Conservation (phyloP, 257 asterid species). For the Echium plantagineum region DNA sequence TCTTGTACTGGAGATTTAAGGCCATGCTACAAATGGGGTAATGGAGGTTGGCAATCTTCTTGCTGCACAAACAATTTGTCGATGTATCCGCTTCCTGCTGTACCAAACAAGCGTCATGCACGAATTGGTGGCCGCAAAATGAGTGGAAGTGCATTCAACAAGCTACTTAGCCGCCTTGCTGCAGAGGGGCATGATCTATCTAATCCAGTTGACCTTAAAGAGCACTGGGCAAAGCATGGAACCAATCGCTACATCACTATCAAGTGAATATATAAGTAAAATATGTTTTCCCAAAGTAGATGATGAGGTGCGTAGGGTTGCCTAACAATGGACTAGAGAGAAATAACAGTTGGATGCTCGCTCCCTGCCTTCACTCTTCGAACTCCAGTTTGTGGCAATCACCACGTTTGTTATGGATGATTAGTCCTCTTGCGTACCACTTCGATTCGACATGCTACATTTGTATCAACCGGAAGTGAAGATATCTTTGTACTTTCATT, state of each 20-base stretch:
- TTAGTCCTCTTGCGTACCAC: background rate
- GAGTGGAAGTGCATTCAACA: slow-evolving; percentile 93
- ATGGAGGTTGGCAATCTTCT: slow-evolving; percentile 98
- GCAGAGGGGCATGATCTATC: slow-evolving; percentile 78
- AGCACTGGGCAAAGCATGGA: slow-evolving; percentile 97
- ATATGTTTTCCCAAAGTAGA: background rate
- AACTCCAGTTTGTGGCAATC: background rate
- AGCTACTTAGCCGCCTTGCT: slow-evolving; percentile 85
- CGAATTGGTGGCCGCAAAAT: slow-evolving; percentile 91
- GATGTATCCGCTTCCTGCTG: slow-evolving; percentile 82
- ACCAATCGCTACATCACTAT: slow-evolving; percentile 95
- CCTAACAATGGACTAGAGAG: background rate
- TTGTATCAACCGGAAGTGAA: background rate
- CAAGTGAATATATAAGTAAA: slow-evolving; percentile 28
- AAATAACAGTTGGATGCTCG: background rate
- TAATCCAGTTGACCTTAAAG: slow-evolving; percentile 75
- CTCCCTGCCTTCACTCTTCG: background rate
- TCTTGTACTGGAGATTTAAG: slow-evolving; percentile 81
- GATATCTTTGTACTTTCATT: background rate
- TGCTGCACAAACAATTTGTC: slow-evolving; percentile 86
- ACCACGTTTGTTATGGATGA: background rate
- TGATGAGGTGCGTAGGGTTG: background rate
- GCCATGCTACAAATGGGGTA: slow-evolving; percentile 98
- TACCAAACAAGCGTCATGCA: slow-evolving; percentile 91
- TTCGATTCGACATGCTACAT: background rate